Evolutionary conservation across 495 filamentous ascomycete species (phyloP), one percentile per base, ranked within the genome.

Genomic region (Lophiotrema nucula): DNA sequence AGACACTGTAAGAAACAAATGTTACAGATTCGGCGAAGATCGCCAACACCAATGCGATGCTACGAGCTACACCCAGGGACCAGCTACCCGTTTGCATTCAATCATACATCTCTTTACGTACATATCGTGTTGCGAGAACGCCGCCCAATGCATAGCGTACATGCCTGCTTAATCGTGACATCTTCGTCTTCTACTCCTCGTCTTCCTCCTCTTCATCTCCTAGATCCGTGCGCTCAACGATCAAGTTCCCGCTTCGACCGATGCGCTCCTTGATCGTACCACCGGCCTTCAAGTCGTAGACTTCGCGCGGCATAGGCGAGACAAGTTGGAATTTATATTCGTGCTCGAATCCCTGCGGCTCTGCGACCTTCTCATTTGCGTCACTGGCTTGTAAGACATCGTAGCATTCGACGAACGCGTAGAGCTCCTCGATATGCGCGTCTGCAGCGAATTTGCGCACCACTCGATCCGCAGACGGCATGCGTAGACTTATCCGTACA

Each of bases 321-420:
- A 92, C 88, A 22, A 98, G 82, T 47, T 80, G 79, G 70, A 98
- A 97, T 13, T 71, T 70, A 69, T 92, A 98, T 52, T 82, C 73
- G 66, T 96, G 92, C 52, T 84, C 73, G 69, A 89, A 96, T 18
- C 72, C 82, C 27, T 78, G 73, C 0, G 91, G 91, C 63, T 83
- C 74, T 28, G 70, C 59, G 0, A 70, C 69, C 39, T 65, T 70
- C 41, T 71, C 59, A 21, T 69, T 44, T 22, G 53, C 21, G 47
- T 72, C 62, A 19, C 70, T 70, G 5, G 66, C 66, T 27, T 76
- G 69, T 8, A 91, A 58, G 0, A 85, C 54, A 48, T 90, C 86
- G 69, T 92, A 86, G 72, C 93, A 97, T 67, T 97, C 95, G 2
- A 97, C 91, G 72, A 95, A 96, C 1, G 92, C 95, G 72, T 98